Evolutionary conservation across 2,329 filamentous ascomycete genomes (phyloP).

Genomic region (Elsinoe arachidis): DNA sequence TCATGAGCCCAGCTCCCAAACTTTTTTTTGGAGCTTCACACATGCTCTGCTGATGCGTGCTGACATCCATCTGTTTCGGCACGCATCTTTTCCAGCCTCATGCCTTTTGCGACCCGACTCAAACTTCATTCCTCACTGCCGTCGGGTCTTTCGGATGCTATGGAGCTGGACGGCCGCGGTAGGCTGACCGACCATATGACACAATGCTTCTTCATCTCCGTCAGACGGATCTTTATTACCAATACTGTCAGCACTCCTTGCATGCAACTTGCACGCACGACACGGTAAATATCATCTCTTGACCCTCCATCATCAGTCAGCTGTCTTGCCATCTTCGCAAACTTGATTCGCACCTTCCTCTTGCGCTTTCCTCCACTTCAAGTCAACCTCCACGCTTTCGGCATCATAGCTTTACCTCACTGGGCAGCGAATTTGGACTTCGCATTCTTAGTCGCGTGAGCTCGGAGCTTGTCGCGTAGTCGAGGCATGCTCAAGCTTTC

Average conservation of each 20-base stretch:
- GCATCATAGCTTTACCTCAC: neutral
- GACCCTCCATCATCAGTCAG: neutral
- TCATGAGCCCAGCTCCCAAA: neutral
- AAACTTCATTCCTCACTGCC: neutral
- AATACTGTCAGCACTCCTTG: neutral
- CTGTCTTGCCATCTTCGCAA: neutral
- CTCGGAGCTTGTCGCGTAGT: neutral
- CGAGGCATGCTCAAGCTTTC: neutral
- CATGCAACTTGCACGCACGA: neutral
- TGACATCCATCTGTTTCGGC: conserved; percentile 3
- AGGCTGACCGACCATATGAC: conserved; percentile 3
- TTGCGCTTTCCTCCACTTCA: neutral
- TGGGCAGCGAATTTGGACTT: neutral
- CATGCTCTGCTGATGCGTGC: neutral
- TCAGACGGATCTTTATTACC: conserved; percentile 6
- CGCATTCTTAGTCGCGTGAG: neutral
- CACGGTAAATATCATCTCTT: neutral
- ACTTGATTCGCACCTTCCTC: neutral
- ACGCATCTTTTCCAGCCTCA: conserved; percentile 1
- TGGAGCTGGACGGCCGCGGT: neutral
- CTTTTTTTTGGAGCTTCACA: neutral
- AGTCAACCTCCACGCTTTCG: neutral
- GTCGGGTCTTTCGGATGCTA: neutral
- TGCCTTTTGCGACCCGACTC: neutral
- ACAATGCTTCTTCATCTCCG: neutral